Base-by-base conservation (phyloP, 73 alveolate species). In the Blepharisma stoltei region DNA sequence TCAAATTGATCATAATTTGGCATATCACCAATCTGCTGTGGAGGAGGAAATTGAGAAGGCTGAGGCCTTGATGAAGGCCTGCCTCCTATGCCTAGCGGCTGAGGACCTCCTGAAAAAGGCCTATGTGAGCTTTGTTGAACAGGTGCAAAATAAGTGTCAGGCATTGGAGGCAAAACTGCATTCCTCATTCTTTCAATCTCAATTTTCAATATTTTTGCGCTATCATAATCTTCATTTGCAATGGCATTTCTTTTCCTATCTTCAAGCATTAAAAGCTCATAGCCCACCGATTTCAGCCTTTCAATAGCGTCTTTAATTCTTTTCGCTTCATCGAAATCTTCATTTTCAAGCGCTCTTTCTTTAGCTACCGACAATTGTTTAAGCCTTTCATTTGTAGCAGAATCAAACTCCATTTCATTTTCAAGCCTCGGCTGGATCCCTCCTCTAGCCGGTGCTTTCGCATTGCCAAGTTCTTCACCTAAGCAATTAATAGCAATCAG, bases 271-370 rank as follows among this genome's bases (percentile, higher is more conserved):
- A 86, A 75, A 21, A 93, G 81, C 41, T 89, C 82, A 45, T 83
- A 84, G 18, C 96, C 87, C 48, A 93, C 91, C 60, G 89, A 77
- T 78, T 82, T 88, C 47, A 93, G 81, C 84, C 96, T 78, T 38
- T 94, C 98, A 27, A 93, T 93, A 43, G 95, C 92, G 27, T 86
- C 96, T 78, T 91, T 95, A 37, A 94, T 82, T 76, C 95, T 55
- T 77, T 89, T 88, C 1, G 99, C 99, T 77, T 93, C 98, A 86
- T 95, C 99, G 78, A 90, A 95, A 82, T 95, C 99, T 78, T 95
- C 99, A 54, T 85, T 88, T 70, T 93, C 93, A 93, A 95, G 97
- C 0, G 99, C 99, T 71, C 92, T 83, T 47, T 92, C 93, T 78
- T 93, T 95, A 4, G 98, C 97, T 45, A 80, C 81, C 81, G 88